phyloP scores from a whole-genome alignment of 2,329 filamentous ascomycete genomes.

The Neonectria ditissima region DNA sequence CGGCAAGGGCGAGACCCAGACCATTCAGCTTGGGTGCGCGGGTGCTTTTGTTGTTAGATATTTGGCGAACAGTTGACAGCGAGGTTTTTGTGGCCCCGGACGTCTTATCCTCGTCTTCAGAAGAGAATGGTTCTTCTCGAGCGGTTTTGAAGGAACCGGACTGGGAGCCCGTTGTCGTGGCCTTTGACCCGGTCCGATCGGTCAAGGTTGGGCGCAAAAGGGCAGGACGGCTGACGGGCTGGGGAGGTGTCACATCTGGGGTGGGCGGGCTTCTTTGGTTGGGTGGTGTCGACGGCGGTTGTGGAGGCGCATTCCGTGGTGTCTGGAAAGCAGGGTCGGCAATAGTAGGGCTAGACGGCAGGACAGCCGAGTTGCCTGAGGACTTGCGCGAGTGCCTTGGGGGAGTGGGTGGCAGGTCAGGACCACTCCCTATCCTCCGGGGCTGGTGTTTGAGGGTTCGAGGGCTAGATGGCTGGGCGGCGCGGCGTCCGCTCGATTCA shows the following conservation, averaged over 20 bases:
- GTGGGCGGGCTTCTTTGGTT: conserved; percentile 77
- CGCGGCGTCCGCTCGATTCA: conserved; percentile 28
- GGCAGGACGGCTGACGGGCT: conserved; percentile 58
- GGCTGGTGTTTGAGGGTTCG: conserved; percentile 57
- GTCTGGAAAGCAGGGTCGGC: conserved; percentile 54
- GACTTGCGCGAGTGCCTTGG: conserved; percentile 70
- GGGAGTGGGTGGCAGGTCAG: conserved; percentile 71
- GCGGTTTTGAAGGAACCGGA: conserved; percentile 80
- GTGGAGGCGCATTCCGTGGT: conserved; percentile 52
- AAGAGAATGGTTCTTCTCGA: conserved; percentile 71
- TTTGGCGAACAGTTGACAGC: conserved; percentile 57
- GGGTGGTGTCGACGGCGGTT: conserved; percentile 69
- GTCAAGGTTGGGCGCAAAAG: conserved; percentile 59
- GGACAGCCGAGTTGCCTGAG: conserved; percentile 61
- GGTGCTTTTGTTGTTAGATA: conserved; percentile 42
- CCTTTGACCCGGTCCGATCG: conserved; percentile 64
- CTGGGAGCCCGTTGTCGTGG: conserved; percentile 69
- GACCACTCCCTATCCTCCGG: conserved; percentile 57
- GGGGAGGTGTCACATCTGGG: conserved; percentile 80
- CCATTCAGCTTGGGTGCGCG: conserved; percentile 46
- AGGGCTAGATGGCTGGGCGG: conserved; percentile 53
- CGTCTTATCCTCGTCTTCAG: conserved; percentile 67
- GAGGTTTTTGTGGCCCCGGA: conserved; percentile 58
- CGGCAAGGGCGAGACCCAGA: conserved; percentile 57
- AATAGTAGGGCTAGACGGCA: conserved; percentile 56